Evolutionary conservation across 2,329 filamentous ascomycete genomes (phyloP).

Genomic region (Penicillium griseofulvum): DNA sequence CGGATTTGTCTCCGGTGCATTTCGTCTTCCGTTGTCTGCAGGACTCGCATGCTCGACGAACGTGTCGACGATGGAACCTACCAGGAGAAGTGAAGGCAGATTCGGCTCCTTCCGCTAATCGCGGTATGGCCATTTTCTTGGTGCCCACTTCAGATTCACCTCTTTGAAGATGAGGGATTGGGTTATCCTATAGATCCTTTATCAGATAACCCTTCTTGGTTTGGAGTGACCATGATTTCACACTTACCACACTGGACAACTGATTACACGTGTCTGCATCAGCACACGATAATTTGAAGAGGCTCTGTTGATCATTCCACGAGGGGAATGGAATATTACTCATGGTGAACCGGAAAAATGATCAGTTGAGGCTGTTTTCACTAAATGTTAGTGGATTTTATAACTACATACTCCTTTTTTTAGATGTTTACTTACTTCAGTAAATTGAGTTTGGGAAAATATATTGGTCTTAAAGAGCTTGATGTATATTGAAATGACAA

Average conservation of each 20-base stretch:
- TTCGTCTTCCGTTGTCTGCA: slow-evolving; percentile 48
- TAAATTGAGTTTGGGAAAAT: not conserved
- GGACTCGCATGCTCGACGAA: slow-evolving; percentile 45
- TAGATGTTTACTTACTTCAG: not conserved
- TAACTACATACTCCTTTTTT: not conserved
- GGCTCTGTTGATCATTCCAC: slow-evolving; percentile 32
- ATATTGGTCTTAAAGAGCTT: not conserved
- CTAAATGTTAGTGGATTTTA: not conserved
- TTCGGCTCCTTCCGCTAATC: slow-evolving; percentile 35
- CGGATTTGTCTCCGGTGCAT: slow-evolving; percentile 46
- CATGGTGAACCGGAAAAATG: slow-evolving; percentile 22
- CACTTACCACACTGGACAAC: slow-evolving; percentile 29
- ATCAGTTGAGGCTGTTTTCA: not conserved
- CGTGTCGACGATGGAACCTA: slow-evolving; percentile 38
- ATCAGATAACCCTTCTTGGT: slow-evolving; percentile 7
- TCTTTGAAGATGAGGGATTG: slow-evolving; percentile 20
- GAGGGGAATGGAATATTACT: slow-evolving; percentile 27
- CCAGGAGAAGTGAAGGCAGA: slow-evolving; percentile 34
- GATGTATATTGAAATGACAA: slow-evolving; percentile 1
- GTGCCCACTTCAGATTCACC: slow-evolving; percentile 24
- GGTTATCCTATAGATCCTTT: slow-evolving; percentile 23
- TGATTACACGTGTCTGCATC: slow-evolving; percentile 33
- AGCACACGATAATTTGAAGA: slow-evolving; percentile 32
- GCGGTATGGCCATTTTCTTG: slow-evolving; percentile 39
- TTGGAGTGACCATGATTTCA: not conserved